Conservation (phyloP, 768 basidiomycete genomes). For the Atractiella rhizophila region DNA sequence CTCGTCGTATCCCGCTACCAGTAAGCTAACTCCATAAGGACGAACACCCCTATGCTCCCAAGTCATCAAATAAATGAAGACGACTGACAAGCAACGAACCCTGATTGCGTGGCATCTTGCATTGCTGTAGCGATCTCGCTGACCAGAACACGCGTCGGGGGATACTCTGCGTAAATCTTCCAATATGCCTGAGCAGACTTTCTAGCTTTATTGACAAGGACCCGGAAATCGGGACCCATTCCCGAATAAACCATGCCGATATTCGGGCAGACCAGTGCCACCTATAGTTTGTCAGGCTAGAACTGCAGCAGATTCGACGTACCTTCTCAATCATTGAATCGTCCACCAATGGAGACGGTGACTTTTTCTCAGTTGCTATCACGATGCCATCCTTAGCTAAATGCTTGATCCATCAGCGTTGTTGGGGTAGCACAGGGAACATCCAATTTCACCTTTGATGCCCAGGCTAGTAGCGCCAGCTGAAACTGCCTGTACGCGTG, state of each 20-base stretch:
- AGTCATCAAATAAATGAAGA: slow-evolving; percentile 1
- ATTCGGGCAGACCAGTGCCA: slow-evolving; percentile 81
- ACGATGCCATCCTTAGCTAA: slow-evolving; percentile 96
- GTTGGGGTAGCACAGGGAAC: background rate
- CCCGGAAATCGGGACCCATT: slow-evolving; percentile 96
- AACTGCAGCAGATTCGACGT: background rate
- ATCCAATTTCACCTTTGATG: slow-evolving; percentile 93
- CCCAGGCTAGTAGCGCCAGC: slow-evolving; percentile 72
- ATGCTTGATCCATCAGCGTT: background rate
- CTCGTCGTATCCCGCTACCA: slow-evolving; percentile 89
- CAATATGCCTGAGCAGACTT: slow-evolving; percentile 98
- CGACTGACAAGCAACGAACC: slow-evolving; percentile 34
- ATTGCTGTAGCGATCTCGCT: slow-evolving; percentile 94
- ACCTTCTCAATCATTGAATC: slow-evolving; percentile 96
- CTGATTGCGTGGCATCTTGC: slow-evolving; percentile 96
- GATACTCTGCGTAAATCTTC: slow-evolving; percentile 98
- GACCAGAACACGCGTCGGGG: slow-evolving; percentile 79
- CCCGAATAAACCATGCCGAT: slow-evolving; percentile 99
- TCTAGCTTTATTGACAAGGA: slow-evolving; percentile 74
- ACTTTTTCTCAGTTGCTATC: slow-evolving; percentile 97
- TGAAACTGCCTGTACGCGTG: background rate
- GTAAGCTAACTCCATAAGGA: slow-evolving; percentile 89
- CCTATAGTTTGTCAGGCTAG: background rate
- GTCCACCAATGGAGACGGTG: slow-evolving; percentile 89
- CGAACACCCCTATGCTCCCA: slow-evolving; percentile 56